Base-by-base conservation (phyloP, 768 basidiomycete genomes). In the Xerocomellus intermedius region DNA sequence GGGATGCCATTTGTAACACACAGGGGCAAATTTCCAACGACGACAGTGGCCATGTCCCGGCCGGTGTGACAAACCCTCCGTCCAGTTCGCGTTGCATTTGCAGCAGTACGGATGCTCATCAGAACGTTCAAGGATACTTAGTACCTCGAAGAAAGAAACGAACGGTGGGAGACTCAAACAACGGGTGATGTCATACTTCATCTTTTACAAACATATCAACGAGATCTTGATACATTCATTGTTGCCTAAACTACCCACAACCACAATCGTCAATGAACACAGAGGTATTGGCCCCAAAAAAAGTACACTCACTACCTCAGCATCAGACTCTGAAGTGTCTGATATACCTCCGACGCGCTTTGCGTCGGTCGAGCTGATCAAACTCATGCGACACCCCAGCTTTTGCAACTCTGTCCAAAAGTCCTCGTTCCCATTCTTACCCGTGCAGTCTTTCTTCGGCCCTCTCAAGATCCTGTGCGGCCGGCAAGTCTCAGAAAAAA, bases 321-420 rank as follows among this genome's bases (percentile, higher is more conserved):
- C 83, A 52, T 75, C 71, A 38, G 74, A 71, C 52, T 88, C 87
- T 2, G 80, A 75, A 9, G 89, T 66, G 6, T 70, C 66, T 2
- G 87, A 87, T 49, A 71, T 76, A 5, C 82, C 85, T 19, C 86
- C 85, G 45, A 80, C 64, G 54, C 77, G 71, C 48, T 74, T 73
- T 2, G 88, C 90, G 67, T 93, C 91, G 2, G 72, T 67, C 36
- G 79, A 72, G 56, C 75, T 76, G 52, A 92, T 90, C 48, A 89
- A 70, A 62, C 86, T 82, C 49, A 91, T 72, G 14, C 66, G 63
- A 37, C 76, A 74, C 3, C 87, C 86, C 46, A 73, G 48, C 28
- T 74, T 62, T 72, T 81, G 60, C 37, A 91, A 69, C 36, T 78
- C 75, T 8, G 69, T 59, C 91, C 90, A 93, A 63, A 94, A 91